Evolutionary conservation across 148 eudicot species (phyloP), one percentile per base, ranked within the genome.

Genomic region (Pouteria glomerata): DNA sequence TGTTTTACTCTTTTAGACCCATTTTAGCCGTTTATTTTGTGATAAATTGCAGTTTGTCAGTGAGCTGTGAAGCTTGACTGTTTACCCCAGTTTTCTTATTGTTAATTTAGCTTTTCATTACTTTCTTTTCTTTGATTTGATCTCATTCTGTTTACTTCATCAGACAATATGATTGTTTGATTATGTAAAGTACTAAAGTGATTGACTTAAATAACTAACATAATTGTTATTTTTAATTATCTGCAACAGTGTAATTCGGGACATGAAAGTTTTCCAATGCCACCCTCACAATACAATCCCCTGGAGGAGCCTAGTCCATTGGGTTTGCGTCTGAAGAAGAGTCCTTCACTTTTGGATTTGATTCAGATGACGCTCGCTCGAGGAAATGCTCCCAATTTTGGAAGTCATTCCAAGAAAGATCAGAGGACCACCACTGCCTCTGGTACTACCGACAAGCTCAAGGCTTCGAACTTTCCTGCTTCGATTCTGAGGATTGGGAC

Each of bases 401-500:
- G 61, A 26, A 37, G 56, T 21, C 68, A 60, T 16, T 82, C 79
- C 26, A 87, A 82, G 73, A 76, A 60, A 61, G 85, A 82, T 67
- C 76, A 76, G 58, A 91, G 73, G 78, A 79, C 79, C 37, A 33
- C 78, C 61, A 60, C 73, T 65, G 67, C 81, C 68, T 74, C 80
- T 35, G 73, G 63, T 39, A 26, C 76, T 62, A 67, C 76, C 53
- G 92, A 89, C 74, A 95, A 89, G 88, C 87, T 92, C 18, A 92
- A 95, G 77, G 97, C 99, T n/a, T 86, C 99, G 1, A 92, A 95
- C 59, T 95, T 95, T 74, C 84, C 99, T 12, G 93, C 90, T 50
- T 86, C 96, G 5, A 56, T 91, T 61, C 74, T 95, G 3, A 83
- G 74, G 74, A 95, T 95, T 58, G 99, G 99, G 64, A 64, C 77